Conservation (phyloP, 805 yeast genomes). For the Candida multigemmis region DNA sequence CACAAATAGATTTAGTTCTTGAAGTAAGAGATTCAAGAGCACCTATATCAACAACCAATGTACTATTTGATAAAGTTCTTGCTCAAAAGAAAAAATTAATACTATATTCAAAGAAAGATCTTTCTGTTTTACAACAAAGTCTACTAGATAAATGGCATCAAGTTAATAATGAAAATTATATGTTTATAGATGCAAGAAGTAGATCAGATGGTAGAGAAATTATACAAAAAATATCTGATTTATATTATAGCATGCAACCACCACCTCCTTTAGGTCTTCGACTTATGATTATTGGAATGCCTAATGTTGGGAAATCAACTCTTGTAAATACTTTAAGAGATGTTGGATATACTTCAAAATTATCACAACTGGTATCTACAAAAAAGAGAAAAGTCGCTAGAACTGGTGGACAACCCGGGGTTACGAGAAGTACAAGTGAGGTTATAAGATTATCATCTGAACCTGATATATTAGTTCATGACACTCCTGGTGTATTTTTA, state of each 20-base stretch:
- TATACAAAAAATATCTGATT: conserved; percentile 38
- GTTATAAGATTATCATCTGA: conserved; percentile 51
- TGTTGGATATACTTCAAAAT: conserved; percentile 19
- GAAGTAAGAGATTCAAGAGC: conserved; percentile 89
- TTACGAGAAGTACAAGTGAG: conserved; percentile 73
- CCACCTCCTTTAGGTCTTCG: conserved; percentile 80
- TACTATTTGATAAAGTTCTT: conserved; percentile 61
- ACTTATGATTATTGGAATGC: conserved; percentile 83
- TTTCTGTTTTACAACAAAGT: conserved; percentile 35
- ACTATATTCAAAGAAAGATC: conserved; percentile 71
- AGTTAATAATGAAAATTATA: conserved; percentile 16
- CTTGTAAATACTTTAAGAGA: conserved; percentile 65
- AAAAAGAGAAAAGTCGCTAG: conserved; percentile 57
- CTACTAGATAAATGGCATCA: conserved; percentile 26
- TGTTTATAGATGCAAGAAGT: conserved; percentile 52
- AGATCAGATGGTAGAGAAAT: conserved; percentile 41
- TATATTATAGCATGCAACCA: conserved; percentile 40
- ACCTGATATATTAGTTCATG: conserved; percentile 66
- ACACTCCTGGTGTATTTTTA: conserved; percentile 87
- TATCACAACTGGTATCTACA: conserved; percentile 19
- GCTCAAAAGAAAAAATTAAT: conserved; percentile 49
- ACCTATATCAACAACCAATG: conserved; percentile 76
- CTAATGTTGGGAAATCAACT: conserved; percentile 95
- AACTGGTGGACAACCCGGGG: conserved; percentile 87
- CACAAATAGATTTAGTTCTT: conserved; percentile 71